Evolutionary conservation across 176 grass and related monocot species (phyloP).

Genomic region (Carex scoparia): DNA sequence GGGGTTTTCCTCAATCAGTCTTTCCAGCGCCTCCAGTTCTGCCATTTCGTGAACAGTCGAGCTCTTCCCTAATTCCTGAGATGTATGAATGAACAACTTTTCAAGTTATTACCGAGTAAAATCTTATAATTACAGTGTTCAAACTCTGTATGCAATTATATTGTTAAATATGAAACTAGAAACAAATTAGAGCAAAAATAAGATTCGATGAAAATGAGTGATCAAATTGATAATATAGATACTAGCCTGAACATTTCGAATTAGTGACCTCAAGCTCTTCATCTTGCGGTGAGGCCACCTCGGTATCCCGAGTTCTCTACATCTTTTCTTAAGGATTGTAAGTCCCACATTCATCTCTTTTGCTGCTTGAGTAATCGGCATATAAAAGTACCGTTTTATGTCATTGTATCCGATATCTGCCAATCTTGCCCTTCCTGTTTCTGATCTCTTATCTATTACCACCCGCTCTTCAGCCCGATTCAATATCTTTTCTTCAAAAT

Average conservation of each 20-base stretch:
- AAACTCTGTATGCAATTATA: neutral
- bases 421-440: constrained; percentile 31
- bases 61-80: constrained; percentile 64
- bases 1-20: constrained; percentile 63
- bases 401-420: constrained; percentile 57
- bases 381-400: constrained; percentile 60
- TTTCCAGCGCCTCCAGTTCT: constrained; percentile 46
- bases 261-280: constrained; percentile 82
- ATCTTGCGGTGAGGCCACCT: constrained; percentile 94
- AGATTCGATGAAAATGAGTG: neutral
- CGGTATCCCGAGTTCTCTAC: constrained; percentile 69
- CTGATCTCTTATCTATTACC: constrained; percentile 3
- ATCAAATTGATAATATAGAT: neutral
- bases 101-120: neutral
- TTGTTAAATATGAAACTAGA: neutral
- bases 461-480: neutral
- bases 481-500: neutral
- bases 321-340: constrained; percentile 91
- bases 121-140: neutral
- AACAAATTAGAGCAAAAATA: neutral
- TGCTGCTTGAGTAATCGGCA: constrained; percentile 78
- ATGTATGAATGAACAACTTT: neutral
- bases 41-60: constrained; percentile 19
- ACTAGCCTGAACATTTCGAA: constrained; percentile 66
- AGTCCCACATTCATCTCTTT: constrained; percentile 77